Conservation (phyloP, 1,139 yeast genomes). For the Suhomyces bribrorum region DNA sequence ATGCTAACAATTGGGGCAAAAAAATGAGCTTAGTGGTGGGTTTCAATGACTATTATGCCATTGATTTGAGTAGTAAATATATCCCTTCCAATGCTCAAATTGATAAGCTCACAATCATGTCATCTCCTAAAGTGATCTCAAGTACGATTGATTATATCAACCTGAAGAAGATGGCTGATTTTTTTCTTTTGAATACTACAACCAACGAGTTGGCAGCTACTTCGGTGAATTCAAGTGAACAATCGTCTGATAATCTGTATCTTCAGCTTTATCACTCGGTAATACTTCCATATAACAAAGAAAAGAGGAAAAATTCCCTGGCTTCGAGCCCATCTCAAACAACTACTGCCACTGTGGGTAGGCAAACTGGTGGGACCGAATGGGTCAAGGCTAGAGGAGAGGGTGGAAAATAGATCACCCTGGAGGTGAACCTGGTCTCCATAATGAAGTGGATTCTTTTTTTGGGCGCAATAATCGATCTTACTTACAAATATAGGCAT, state of each 20-base stretch:
- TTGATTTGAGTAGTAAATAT: conserved; percentile 72
- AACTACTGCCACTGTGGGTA: conserved; percentile 32
- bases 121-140: conserved; percentile 4
- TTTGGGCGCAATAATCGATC: too few relatives aligned
- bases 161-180: conserved; percentile 1
- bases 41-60: conserved; percentile 56
- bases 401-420: conserved; percentile 54
- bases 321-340: conserved; percentile 5
- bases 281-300: conserved; percentile 5
- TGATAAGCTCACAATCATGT: conserved; percentile 28
- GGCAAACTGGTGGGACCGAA: conserved; percentile 74
- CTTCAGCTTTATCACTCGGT: conserved; percentile 12
- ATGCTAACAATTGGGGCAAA: conserved; percentile 89
- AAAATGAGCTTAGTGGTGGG: conserved; percentile 87
- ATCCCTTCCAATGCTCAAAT: conserved; percentile 55
- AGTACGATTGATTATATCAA: conserved; percentile 7
- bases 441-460: too few relatives aligned
- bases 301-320: not conserved
- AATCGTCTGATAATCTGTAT: not conserved
- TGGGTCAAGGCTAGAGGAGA: conserved; percentile 84
- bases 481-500: too few relatives aligned
- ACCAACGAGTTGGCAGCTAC: not conserved
- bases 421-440: too few relatives aligned
- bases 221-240: not conserved
- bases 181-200: not conserved